Evolutionary conservation across 2,329 filamentous ascomycete species (phyloP).

Genomic region (Penicillium olsonii): DNA sequence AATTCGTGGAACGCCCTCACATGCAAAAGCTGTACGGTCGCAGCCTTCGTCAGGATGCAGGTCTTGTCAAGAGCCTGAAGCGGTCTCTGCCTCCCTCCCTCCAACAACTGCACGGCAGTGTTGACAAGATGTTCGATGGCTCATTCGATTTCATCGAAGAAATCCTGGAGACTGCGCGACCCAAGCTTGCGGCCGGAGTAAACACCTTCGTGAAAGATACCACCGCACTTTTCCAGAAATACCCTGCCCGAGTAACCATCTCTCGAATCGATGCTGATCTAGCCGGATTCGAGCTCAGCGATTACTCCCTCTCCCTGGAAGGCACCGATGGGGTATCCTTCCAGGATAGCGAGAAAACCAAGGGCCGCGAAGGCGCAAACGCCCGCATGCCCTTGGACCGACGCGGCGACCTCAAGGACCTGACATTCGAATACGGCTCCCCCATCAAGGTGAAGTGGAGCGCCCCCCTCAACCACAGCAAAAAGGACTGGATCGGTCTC

Average conservation of each 20-base stretch:
- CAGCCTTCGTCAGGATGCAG: constrained; percentile 80
- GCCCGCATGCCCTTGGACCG: constrained; percentile 66
- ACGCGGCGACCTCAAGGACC: constrained; percentile 66
- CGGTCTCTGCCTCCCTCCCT: constrained; percentile 81
- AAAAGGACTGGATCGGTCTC: constrained; percentile 91
- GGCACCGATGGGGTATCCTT: constrained; percentile 60
- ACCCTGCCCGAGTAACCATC: constrained; percentile 82
- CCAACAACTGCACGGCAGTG: constrained; percentile 78
- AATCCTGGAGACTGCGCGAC: constrained; percentile 79
- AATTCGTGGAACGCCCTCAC: constrained; percentile 91
- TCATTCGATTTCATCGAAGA: constrained; percentile 89
- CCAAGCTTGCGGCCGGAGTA: constrained; percentile 82
- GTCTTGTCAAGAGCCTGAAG: constrained; percentile 87
- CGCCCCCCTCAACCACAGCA: constrained; percentile 82
- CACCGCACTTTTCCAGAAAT: constrained; percentile 82
- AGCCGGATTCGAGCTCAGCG: constrained; percentile 73
- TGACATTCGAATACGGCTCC: constrained; percentile 83
- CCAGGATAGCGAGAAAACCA: constrained; percentile 60
- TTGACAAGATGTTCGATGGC: constrained; percentile 83
- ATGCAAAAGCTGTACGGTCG: constrained; percentile 97
- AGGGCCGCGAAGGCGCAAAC: constrained; percentile 71
- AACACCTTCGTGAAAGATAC: constrained; percentile 87
- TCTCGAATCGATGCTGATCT: constrained; percentile 77
- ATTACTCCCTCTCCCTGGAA: constrained; percentile 76
- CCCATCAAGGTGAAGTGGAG: constrained; percentile 90